Base-by-base conservation (phyloP, 768 basidiomycete species). In the Mycena albidolilacea region DNA sequence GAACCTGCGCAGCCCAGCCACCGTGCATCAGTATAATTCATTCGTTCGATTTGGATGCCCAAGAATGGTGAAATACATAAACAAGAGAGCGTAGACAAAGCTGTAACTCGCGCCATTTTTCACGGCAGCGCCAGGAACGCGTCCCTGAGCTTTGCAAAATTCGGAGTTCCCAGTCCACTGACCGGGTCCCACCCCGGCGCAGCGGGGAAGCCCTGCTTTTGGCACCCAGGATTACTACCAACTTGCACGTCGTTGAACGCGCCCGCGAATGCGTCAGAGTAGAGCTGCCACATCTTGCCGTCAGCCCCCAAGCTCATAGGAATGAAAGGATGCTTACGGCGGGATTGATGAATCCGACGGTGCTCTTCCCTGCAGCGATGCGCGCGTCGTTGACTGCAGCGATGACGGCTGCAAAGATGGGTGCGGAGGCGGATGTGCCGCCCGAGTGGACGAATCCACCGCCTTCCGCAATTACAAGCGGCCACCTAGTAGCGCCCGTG, bases 341-440 rank as follows among this genome's bases (percentile, higher is more conserved):
- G 10, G 48, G 48, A 50, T 50, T 50, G 48, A 50, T 50, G n/a
- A 50, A 50, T n/a, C 48, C 48, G 48, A 50, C 48, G 8, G 48
- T 17, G 10, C 48, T 19, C 48, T 50, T 50, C 17, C 48, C 10
- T 12, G 48, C 48, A 50, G 48, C 48, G n/a, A 50, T 50, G 48
- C 48, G 48, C 15, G 48, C 48, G n/a, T 50, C 48, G 48, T 50
- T 50, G 48, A 50, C 48, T 50, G 48, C 48, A 50, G 48, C 48
- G n/a, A 50, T 50, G 48, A 50, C 48, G 17, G 48, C 21, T n/a
- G 48, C 48, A 50, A 50, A 50, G 48, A 50, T 50, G 19, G 48
- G 48, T 10, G 48, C 48, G 48, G 48, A 50, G n/a, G 48, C 48
- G 19, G 48, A 50, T 19, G 48, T 50, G 17, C 48, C 48, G 5